Evolutionary conservation across 257 asterid genomes (phyloP).

Genomic region (Solanum paucissectum): DNA sequence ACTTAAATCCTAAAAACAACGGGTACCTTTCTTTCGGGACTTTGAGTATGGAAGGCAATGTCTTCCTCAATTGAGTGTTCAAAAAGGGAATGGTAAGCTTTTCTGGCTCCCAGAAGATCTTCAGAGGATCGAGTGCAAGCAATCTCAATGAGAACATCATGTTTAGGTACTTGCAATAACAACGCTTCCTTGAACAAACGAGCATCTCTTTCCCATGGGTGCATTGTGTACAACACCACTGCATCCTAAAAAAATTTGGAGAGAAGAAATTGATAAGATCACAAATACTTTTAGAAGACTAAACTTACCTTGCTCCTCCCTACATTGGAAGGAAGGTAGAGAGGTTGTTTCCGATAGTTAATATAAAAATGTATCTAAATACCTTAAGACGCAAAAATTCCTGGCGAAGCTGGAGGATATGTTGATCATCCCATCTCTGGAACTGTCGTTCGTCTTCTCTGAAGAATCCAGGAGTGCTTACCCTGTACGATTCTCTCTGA

Average conservation of each 20-base stretch:
- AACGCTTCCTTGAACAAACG: constrained; percentile 46
- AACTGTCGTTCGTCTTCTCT: constrained; percentile 67
- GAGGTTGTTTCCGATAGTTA: background rate
- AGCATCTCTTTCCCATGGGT: constrained; percentile 94
- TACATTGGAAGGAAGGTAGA: background rate
- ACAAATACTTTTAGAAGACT: background rate
- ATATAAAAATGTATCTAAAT: background rate
- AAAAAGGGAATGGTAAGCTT: constrained; percentile 81
- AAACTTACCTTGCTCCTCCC: background rate
- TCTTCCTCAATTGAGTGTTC: constrained; percentile 75
- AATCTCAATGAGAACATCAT: constrained; percentile 37
- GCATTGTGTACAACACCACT: constrained; percentile 73
- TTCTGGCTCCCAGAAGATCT: constrained; percentile 67
- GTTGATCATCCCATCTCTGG: constrained; percentile 67
- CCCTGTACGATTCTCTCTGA: constrained; percentile 52
- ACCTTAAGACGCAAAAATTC: constrained; percentile 91
- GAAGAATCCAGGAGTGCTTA: constrained; percentile 45
- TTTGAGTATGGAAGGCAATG: constrained; percentile 36
- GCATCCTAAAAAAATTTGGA: constrained; percentile 36
- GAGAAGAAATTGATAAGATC: background rate
- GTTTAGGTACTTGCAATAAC: constrained; percentile 26
- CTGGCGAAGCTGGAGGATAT: constrained; percentile 53
- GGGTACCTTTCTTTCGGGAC: constrained; percentile 32
- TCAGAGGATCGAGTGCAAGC: constrained; percentile 67
- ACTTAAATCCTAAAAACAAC: background rate